Conservation (phyloP, 2,329 filamentous ascomycete species). For the Penicillium sp. region DNA sequence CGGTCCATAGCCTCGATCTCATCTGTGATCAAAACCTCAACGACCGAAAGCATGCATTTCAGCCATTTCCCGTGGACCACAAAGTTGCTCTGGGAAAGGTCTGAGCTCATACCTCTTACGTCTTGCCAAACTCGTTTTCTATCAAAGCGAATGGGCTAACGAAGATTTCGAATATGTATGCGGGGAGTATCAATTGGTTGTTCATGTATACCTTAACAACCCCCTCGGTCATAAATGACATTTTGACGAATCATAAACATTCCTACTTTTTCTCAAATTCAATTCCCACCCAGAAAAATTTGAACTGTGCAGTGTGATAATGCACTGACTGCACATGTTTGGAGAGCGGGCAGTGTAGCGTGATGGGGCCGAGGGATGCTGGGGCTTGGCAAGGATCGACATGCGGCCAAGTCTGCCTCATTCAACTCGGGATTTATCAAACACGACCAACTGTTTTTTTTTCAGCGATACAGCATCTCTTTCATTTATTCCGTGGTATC, state of each 20-base stretch:
- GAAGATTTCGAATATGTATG: too few relatives aligned
- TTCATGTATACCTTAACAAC: too few relatives aligned
- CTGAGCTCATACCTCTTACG: too few relatives aligned
- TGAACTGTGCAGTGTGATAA: background rate
- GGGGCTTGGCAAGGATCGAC: conserved; percentile 19
- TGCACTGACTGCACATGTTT: background rate
- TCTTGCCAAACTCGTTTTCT: too few relatives aligned
- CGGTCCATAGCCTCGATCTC: too few relatives aligned
- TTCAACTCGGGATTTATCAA: background rate
- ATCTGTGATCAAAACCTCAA: too few relatives aligned
- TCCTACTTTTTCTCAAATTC: background rate
- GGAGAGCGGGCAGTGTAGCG: background rate
- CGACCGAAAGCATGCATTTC: too few relatives aligned
- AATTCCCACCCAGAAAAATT: background rate
- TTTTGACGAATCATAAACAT: background rate
- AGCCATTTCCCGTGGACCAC: too few relatives aligned
- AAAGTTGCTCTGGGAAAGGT: too few relatives aligned
- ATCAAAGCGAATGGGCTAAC: too few relatives aligned
- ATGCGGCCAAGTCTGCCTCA: background rate
- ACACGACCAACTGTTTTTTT: background rate
- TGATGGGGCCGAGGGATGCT: conserved; percentile 21
- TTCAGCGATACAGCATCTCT: background rate
- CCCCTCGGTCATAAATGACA: background rate
- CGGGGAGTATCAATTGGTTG: too few relatives aligned
- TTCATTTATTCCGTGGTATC: background rate